Base-by-base conservation (phyloP, 345 rosid species). In the Mallotus nudiflorus region DNA sequence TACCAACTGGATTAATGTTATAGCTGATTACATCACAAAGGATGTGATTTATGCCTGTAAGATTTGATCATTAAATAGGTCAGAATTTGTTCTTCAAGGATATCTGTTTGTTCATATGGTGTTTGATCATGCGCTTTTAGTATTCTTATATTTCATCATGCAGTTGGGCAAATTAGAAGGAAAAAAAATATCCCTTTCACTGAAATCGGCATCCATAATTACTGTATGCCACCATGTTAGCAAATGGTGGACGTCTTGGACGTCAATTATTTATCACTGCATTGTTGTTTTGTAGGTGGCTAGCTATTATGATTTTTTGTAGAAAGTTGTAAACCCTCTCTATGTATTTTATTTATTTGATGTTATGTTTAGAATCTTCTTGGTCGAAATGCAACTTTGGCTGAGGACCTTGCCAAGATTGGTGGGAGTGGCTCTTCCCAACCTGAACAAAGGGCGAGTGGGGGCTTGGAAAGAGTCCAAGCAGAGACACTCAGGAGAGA, bases 301-400 rank as follows among this genome's bases (percentile, higher is more conserved):
- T 60, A 35, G 28, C 51, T 24, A 50, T 52, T 55, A 27, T 3
- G 37, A 56, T 57, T 46, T n/a, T 56, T 6, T 58, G 27, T 10
- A 48, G 6, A 15, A 20, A 6, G 28, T 51, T 50, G 57, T 48
- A 44, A 25, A 56, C 22, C 29, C 5, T 46, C 16, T 46, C 11
- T 19, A 13, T 22, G 35, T 12, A 44, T 27, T 42, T 16, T 39
- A 46, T 62, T 33, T 13, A 62, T 62, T 66, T 50, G 16, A 40
- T 7, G 46, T 61, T 67, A 14, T 1, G 39, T 50, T 22, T 39
- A 95, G 98, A 86, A 82, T 42, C 97, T 96, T 74, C 87, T 96
- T 44, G 87, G 92, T 67, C 86, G 97, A 27, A 96, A 96, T 79
- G 84, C 96, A 49, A 83, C 85, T 57, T 77, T 96, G 80, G 99